These are phyloP conservation scores for Helicocarpus griseus DNA, from an alignment of 2,329 filamentous ascomycete species.

Conservation along the genomic window DNA sequence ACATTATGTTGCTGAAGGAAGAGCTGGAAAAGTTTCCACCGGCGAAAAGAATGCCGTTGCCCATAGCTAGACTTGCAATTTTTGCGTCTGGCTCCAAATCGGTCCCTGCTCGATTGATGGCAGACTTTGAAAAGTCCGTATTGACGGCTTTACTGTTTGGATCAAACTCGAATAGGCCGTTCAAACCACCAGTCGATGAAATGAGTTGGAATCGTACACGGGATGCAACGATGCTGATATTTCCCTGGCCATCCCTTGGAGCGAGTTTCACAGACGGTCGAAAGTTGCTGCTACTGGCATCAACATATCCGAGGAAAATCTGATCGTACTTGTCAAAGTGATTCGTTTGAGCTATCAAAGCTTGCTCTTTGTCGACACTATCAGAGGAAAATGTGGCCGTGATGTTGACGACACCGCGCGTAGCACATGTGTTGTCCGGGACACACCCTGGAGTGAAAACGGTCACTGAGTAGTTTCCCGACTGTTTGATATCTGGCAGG, in stretches of 20 bases:
- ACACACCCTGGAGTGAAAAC: constrained; percentile 88
- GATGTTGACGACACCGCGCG: constrained; percentile 72
- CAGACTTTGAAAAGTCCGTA: constrained; percentile 58
- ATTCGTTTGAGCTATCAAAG: constrained; percentile 77
- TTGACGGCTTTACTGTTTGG: constrained; percentile 52
- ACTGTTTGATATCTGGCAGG: constrained; percentile 71
- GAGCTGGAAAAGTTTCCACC: constrained; percentile 74
- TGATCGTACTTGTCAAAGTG: constrained; percentile 94
- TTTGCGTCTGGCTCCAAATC: constrained; percentile 58
- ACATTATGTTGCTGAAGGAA: constrained; percentile 65
- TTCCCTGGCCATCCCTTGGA: constrained; percentile 51
- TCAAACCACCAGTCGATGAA: constrained; percentile 64
- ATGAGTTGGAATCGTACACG: constrained; percentile 62
- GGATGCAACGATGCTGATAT: constrained; percentile 78
- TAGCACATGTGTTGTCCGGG: constrained; percentile 65
- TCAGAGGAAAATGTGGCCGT: constrained; percentile 57
- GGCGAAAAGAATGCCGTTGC: constrained; percentile 59
- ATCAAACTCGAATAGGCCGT: constrained; percentile 84
- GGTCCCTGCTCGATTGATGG: constrained; percentile 66
- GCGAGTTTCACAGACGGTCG: constrained; percentile 70
- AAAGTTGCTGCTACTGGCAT: constrained; percentile 63
- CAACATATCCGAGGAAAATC: constrained; percentile 76
- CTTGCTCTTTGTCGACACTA: constrained; percentile 44
- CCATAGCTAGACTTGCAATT: constrained; percentile 58
- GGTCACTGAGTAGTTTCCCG: constrained; percentile 84